A percentile compares a stretch with the other conserved stretches of the same genome.
These are phyloP conservation scores for Syzygium grande DNA, from an alignment of 345 rosid species.

Conservation along the genomic window DNA sequence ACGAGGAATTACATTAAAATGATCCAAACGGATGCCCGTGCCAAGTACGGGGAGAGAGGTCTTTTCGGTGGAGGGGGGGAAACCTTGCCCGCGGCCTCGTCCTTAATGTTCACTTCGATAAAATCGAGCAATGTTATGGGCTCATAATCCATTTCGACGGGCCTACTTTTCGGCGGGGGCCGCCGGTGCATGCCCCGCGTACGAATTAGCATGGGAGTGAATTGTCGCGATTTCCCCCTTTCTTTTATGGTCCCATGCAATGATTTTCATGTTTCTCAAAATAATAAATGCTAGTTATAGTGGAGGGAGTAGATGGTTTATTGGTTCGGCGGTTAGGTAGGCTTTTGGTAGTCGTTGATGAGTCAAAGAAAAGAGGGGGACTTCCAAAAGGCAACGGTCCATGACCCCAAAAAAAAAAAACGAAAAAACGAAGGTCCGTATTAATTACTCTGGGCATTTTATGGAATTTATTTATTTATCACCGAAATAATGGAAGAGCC, in stretches of 20 bases:
- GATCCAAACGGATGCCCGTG: background rate
- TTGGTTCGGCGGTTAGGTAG: background rate
- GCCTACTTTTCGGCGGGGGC: background rate
- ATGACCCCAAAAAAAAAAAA: no score
- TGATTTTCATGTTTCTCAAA: background rate
- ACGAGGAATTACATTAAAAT: no score
- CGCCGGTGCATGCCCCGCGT: background rate
- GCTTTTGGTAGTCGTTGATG: background rate
- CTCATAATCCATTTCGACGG: background rate
- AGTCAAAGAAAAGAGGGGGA: background rate
- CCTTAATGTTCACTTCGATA: background rate
- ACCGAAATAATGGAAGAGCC: background rate
- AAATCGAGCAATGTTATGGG: background rate
- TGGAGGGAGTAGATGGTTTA: background rate
- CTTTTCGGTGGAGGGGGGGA: background rate
- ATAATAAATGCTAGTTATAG: background rate
- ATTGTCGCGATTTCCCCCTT: background rate
- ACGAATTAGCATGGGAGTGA: background rate
- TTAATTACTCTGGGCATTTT: background rate
- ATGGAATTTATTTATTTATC: background rate
- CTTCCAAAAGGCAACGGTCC: background rate
- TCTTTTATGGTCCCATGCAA: background rate
- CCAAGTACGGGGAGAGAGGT: rapidly evolving
- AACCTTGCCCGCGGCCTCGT: background rate
- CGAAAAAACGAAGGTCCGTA: background rate